phyloP scores from a whole-genome alignment of 176 grass and related monocot genomes.

The Oryza brachyantha region DNA sequence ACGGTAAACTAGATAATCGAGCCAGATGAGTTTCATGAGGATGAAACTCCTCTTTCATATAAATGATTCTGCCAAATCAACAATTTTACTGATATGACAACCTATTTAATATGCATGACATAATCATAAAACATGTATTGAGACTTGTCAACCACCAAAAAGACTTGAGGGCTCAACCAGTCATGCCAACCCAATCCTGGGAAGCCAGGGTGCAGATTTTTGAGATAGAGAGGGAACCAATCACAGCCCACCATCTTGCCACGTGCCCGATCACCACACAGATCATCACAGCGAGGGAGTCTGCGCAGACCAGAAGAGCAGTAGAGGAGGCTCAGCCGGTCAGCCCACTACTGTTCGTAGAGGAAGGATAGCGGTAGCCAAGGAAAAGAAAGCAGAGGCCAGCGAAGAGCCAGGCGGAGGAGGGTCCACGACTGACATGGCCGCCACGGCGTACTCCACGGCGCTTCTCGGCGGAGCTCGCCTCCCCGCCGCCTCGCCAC shows the following conservation, averaged over 20 bases:
- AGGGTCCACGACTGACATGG: constrained; percentile 22
- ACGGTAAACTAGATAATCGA: too few species aligned
- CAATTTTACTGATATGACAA: too few species aligned
- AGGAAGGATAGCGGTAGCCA: neutral
- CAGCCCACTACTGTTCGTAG: neutral
- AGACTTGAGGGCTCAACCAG: neutral
- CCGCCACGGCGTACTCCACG: constrained; percentile 60
- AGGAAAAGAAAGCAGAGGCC: neutral
- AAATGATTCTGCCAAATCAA: too few species aligned
- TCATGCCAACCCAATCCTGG: constrained; percentile 1
- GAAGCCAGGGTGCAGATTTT: constrained; percentile 30
- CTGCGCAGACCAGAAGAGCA: neutral
- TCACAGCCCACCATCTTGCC: constrained; percentile 26
- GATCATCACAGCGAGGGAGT: neutral
- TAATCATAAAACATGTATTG: too few species aligned
- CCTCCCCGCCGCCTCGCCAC: constrained; percentile 26
- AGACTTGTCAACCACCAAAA: neutral
- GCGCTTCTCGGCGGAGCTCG: constrained; percentile 50
- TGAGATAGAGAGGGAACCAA: constrained; percentile 58
- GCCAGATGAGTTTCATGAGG: too few species aligned
- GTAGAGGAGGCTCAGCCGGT: too few species aligned
- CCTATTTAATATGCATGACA: too few species aligned
- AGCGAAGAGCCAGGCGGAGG: constrained; percentile 17
- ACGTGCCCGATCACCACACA: constrained; percentile 19
- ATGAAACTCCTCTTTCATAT: too few species aligned